phyloP scores from a whole-genome alignment of 441 rosid genomes.

The Lepidium campestre region DNA sequence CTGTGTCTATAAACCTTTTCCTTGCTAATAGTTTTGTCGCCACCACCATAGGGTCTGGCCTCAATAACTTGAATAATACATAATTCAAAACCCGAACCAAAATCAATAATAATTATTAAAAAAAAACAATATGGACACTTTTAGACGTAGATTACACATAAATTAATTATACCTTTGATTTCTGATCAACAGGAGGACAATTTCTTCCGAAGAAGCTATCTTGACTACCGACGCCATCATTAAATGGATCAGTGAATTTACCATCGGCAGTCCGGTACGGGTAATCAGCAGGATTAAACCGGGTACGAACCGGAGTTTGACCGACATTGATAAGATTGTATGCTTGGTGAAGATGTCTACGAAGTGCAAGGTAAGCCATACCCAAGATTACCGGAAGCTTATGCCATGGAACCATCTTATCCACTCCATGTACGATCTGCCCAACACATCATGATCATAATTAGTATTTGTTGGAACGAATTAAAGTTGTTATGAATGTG shows the following conservation, averaged over 20 bases:
- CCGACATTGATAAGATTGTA: constrained; percentile 56
- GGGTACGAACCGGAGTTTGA: constrained; percentile 33
- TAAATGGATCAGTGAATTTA: constrained; percentile 44
- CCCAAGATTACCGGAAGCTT: constrained; percentile 53
- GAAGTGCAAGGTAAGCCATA: constrained; percentile 31
- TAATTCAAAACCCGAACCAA: background rate
- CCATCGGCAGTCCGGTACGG: constrained; percentile 54
- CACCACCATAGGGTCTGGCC: constrained; percentile 60
- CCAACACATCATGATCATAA: background rate
- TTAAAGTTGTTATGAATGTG: background rate
- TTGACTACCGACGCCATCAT: constrained; percentile 46
- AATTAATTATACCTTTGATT: too few species aligned
- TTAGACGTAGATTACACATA: background rate
- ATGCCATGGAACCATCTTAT: constrained; percentile 45
- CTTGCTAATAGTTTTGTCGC: constrained; percentile 54
- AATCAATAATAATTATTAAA: background rate
- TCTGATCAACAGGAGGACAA: constrained; percentile 35
- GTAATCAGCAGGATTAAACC: constrained; percentile 41
- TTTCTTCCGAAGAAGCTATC: constrained; percentile 53
- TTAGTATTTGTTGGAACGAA: too few species aligned
- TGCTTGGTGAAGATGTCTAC: constrained; percentile 49
- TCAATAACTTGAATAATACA: constrained; percentile 30
- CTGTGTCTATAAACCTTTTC: constrained; percentile 46
- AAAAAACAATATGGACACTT: background rate
- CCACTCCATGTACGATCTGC: constrained; percentile 48